phyloP scores from a whole-genome alignment of 2,329 filamentous ascomycete species.

The Aspergillus pseudoterreus region DNA sequence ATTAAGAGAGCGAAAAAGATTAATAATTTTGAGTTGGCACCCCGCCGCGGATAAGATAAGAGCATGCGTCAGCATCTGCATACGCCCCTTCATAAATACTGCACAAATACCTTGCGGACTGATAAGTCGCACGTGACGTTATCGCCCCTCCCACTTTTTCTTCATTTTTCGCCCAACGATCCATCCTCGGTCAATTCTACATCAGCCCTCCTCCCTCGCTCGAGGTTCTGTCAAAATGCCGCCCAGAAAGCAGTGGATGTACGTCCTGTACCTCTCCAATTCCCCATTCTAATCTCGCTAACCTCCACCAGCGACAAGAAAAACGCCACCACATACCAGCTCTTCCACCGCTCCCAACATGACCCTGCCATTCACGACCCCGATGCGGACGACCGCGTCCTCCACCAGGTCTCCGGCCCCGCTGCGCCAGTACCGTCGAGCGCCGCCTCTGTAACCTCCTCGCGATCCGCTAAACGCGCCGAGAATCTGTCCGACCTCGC shows the following conservation, averaged over 20 bases:
- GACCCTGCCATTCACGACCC: constrained; percentile 95
- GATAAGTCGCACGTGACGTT: constrained; percentile 29
- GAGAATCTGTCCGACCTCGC: constrained; percentile 77
- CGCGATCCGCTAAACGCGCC: constrained; percentile 32
- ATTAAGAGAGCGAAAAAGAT: constrained; percentile 3
- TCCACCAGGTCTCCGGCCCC: constrained; percentile 61
- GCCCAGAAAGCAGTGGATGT: constrained; percentile 72
- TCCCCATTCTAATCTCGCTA: neutral
- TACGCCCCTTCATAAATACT: neutral
- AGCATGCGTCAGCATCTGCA: constrained; percentile 22
- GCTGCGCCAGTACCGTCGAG: constrained; percentile 16
- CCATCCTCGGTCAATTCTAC: neutral
- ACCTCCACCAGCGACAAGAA: constrained; percentile 69
- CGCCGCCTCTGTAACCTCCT: neutral
- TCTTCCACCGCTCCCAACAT: constrained; percentile 95
- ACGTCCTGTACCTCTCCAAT: constrained; percentile 25
- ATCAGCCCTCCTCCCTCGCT: neutral
- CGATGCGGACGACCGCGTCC: constrained; percentile 82
- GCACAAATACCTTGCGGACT: constrained; percentile 4
- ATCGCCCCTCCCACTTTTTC: constrained; percentile 25
- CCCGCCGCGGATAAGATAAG: constrained; percentile 24
- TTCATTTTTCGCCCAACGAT: constrained; percentile 1
- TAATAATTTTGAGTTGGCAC: constrained; percentile 11
- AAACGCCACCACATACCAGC: constrained; percentile 83
- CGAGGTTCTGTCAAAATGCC: constrained; percentile 57